These are phyloP conservation scores for Inonotus obliquus DNA, from an alignment of 1,284 basidiomycete genomes.

Conservation along the genomic window DNA sequence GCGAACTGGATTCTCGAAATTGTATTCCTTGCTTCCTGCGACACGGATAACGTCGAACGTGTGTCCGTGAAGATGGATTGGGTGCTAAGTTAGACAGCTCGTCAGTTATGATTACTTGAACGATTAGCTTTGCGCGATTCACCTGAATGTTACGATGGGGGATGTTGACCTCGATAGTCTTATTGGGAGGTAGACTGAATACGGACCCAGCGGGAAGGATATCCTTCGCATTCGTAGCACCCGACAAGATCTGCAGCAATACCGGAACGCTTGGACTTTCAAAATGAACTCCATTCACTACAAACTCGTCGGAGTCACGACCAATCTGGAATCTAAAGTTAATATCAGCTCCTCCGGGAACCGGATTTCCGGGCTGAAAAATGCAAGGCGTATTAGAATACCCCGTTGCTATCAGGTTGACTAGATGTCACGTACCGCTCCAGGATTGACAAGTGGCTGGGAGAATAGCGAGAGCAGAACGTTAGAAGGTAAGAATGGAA, in stretches of 20 bases:
- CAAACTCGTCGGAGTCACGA: background rate
- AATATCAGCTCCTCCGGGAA: conserved; percentile 26
- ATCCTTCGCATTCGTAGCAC: conserved; percentile 36
- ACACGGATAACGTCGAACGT: conserved; percentile 34
- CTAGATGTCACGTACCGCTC: conserved; percentile 17
- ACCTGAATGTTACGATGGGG: conserved; percentile 5
- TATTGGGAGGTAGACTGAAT: conserved; percentile 41
- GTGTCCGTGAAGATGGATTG: conserved; percentile 9
- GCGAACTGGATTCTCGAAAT: conserved; percentile 34
- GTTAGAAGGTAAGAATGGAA: background rate
- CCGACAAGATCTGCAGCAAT: conserved; percentile 49
- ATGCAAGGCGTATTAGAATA: background rate
- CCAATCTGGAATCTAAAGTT: background rate
- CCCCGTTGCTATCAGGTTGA: background rate
- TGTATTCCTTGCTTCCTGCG: conserved; percentile 29
- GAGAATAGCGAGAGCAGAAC: conserved; percentile 5
- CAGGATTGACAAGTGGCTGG: conserved; percentile 25
- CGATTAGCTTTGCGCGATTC: conserved; percentile 2
- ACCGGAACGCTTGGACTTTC: conserved; percentile 34
- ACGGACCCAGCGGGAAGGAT: conserved; percentile 42
- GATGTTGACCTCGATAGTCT: conserved; percentile 41
- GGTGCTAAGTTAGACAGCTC: background rate
- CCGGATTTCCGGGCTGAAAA: conserved; percentile 23
- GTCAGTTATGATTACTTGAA: conserved; percentile 24
- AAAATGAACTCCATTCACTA: conserved; percentile 27